phyloP scores from a whole-genome alignment of 257 asterid species.

The Rehmannia glutinosa region DNA sequence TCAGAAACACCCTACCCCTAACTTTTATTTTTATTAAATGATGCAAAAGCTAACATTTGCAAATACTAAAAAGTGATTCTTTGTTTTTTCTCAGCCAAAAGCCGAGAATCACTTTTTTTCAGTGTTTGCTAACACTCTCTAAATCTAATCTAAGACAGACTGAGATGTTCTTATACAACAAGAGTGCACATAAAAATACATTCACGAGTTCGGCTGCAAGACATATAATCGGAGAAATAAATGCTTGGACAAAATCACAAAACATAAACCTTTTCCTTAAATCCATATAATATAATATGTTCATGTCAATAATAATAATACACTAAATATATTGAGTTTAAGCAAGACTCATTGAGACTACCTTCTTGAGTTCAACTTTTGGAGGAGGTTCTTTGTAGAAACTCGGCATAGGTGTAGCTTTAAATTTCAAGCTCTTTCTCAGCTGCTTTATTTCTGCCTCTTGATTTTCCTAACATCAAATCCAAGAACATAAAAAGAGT shows the following conservation, averaged over 20 bases:
- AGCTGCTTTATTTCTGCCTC: conserved; percentile 69
- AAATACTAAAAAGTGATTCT: too few relatives aligned
- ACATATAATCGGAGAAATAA: too few relatives aligned
- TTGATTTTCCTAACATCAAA: conserved; percentile 48
- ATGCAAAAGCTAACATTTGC: too few relatives aligned
- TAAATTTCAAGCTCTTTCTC: conserved; percentile 64
- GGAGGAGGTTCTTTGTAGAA: conserved; percentile 81
- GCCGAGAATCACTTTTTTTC: too few relatives aligned
- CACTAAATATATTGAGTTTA: background rate
- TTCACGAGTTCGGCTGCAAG: too few relatives aligned
- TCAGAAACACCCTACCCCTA: too few relatives aligned
- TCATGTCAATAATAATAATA: background rate
- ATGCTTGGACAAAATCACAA: background rate
- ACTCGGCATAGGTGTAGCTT: conserved; percentile 80
- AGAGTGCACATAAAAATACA: too few relatives aligned
- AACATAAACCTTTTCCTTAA: background rate
- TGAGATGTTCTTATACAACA: too few relatives aligned
- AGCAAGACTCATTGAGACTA: conserved; percentile 10
- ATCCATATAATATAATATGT: background rate
- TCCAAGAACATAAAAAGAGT: conserved; percentile 4
- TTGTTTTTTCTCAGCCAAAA: too few relatives aligned
- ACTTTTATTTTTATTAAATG: too few relatives aligned
- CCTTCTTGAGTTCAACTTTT: conserved; percentile 69
- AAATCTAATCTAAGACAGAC: too few relatives aligned
- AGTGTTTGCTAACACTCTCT: too few relatives aligned